phyloP scores from a whole-genome alignment of 2,329 filamentous ascomycete species.

The Xenoacremonium recifei region DNA sequence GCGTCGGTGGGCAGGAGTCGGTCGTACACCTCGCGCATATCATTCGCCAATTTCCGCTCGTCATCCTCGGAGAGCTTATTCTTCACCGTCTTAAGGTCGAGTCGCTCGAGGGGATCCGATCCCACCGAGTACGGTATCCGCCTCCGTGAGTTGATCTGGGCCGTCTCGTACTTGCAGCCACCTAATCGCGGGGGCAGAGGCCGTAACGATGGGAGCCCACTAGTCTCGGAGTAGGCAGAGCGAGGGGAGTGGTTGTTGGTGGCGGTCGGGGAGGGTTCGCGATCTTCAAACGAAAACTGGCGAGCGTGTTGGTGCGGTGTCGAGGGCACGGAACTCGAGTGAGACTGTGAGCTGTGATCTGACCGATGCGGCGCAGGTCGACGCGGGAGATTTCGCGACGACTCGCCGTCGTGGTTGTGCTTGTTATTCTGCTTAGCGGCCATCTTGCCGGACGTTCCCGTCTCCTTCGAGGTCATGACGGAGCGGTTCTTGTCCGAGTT shows the following conservation, averaged over 20 bases:
- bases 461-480: constrained; percentile 60
- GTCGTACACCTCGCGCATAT: constrained; percentile 84
- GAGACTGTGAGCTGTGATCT: constrained; percentile 33
- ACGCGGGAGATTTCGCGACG: constrained; percentile 29
- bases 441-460: constrained; percentile 50
- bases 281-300: constrained; percentile 76
- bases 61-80: constrained; percentile 68
- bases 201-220: constrained; percentile 66
- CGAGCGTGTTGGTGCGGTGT: constrained; percentile 88
- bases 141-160: constrained; percentile 74
- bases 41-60: constrained; percentile 71
- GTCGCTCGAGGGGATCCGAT: constrained; percentile 71
- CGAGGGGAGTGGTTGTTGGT: constrained; percentile 80
- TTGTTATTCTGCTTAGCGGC: constrained; percentile 41
- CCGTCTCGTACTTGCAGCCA: constrained; percentile 86
- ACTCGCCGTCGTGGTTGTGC: too few relatives aligned
- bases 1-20: constrained; percentile 78
- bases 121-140: constrained; percentile 91
- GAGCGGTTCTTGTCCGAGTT: constrained; percentile 59
- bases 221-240: constrained; percentile 86
- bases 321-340: constrained; percentile 89
- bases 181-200: constrained; percentile 58
- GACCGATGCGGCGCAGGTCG: constrained; percentile 27
- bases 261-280: constrained; percentile 75
- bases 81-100: constrained; percentile 71